These are phyloP conservation scores for Raffaelea ambrosiae DNA, from an alignment of 2,329 filamentous ascomycete genomes.

Conservation along the genomic window DNA sequence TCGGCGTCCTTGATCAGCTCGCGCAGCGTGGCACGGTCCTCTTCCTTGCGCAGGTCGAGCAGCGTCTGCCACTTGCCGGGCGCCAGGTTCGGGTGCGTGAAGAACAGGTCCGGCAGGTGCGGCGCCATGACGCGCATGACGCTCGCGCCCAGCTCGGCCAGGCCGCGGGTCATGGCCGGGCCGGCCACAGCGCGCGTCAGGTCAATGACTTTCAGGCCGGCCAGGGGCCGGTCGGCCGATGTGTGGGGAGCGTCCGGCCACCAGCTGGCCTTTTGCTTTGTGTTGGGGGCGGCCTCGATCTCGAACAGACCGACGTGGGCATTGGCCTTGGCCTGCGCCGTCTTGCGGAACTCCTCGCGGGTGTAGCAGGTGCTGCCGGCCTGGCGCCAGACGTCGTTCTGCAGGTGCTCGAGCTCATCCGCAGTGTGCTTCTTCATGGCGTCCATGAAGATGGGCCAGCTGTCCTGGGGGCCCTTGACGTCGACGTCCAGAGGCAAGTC, in stretches of 20 bases:
- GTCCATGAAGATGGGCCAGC: slow-evolving; percentile 21
- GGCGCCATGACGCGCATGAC: slow-evolving; percentile 34
- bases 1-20: slow-evolving; percentile 30
- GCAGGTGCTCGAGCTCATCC: slow-evolving; percentile 29
- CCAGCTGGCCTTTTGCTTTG: slow-evolving; percentile 6
- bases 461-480: slow-evolving; percentile 2
- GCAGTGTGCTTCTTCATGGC: slow-evolving; percentile 22
- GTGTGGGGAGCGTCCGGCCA: slow-evolving; percentile 1
- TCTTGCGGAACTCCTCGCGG: slow-evolving; percentile 32
- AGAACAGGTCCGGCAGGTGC: slow-evolving; percentile 29
- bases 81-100: slow-evolving; percentile 29
- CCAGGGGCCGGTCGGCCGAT: slow-evolving; percentile 25
- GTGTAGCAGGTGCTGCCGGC: slow-evolving; percentile 35
- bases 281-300: not conserved
- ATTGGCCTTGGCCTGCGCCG: slow-evolving; percentile 15
- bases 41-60: slow-evolving; percentile 32
- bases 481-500: slow-evolving; percentile 22
- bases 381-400: slow-evolving; percentile 28
- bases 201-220: slow-evolving; percentile 40
- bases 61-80: slow-evolving; percentile 34
- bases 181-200: slow-evolving; percentile 36
- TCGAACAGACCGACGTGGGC: not conserved
- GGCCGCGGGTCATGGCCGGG: slow-evolving; percentile 29
- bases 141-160: slow-evolving; percentile 34
- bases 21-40: slow-evolving; percentile 28